phyloP scores from a whole-genome alignment of 495 filamentous ascomycete species.

The Aspergillus affinis region DNA sequence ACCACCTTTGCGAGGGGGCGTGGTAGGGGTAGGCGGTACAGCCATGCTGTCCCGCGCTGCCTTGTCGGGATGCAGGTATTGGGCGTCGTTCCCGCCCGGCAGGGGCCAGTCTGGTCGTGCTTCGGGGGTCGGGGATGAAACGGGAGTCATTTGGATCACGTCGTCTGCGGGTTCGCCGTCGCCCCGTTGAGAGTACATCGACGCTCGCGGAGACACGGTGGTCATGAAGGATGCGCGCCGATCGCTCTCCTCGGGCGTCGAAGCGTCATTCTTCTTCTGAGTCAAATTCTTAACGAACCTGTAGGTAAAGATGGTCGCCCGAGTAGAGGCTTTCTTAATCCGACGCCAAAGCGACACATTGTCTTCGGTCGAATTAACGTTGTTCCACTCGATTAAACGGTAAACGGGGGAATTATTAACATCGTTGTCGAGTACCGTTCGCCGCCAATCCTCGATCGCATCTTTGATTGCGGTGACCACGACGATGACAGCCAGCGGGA shows the following conservation, averaged over 20 bases:
- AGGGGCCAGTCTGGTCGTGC: constrained; percentile 40
- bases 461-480: constrained; percentile 90
- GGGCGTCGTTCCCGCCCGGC: constrained; percentile 21
- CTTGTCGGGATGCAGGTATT: constrained; percentile 37
- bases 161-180: constrained; percentile 51
- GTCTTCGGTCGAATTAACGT: constrained; percentile 90
- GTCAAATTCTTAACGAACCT: constrained; percentile 46
- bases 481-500: constrained; percentile 94
- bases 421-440: constrained; percentile 88
- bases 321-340: constrained; percentile 86
- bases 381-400: constrained; percentile 80
- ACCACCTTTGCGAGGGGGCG: constrained; percentile 51
- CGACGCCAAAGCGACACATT: constrained; percentile 82
- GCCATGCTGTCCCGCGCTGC: constrained; percentile 31
- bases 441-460: constrained; percentile 94
- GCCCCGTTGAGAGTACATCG: constrained; percentile 59
- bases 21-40: constrained; percentile 23
- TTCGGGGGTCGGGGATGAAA: constrained; percentile 74
- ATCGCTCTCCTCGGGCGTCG: constrained; percentile 41
- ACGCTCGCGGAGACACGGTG: constrained; percentile 55
- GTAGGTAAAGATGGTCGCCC: constrained; percentile 59
- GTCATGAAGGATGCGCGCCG: constrained; percentile 67
- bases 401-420: constrained; percentile 97
- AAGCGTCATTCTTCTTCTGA: constrained; percentile 38
- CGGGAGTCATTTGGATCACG: constrained; percentile 91